A percentile compares a stretch with the other conserved stretches of the same genome.
These are phyloP conservation scores for Trichoderma erinaceum DNA, from an alignment of 495 filamentous ascomycete genomes.

Conservation along the genomic window DNA sequence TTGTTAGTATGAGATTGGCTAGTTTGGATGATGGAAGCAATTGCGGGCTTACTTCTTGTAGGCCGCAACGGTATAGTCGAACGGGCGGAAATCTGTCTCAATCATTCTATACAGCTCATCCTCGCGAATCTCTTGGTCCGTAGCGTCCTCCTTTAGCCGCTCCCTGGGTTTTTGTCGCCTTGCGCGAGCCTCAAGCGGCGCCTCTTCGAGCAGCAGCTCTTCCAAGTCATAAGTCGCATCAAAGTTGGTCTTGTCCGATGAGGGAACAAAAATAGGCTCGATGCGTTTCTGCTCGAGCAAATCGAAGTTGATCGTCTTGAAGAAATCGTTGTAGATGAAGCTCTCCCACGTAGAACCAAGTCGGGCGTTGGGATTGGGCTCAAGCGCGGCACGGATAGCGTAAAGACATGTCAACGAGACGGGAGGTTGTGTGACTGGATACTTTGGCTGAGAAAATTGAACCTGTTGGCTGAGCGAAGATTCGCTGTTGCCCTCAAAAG, in stretches of 20 bases:
- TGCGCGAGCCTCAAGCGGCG: constrained; percentile 86
- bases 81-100: constrained; percentile 89
- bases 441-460: constrained; percentile 74
- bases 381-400: constrained; percentile 73
- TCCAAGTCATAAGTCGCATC: constrained; percentile 98
- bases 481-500: constrained; percentile 84
- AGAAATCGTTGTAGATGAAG: constrained; percentile 85
- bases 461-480: constrained; percentile 74
- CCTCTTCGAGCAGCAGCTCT: constrained; percentile 89
- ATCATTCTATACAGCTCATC: constrained; percentile 93
- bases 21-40: constrained; percentile 29
- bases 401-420: constrained; percentile 82
- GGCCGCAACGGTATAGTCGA: constrained; percentile 80
- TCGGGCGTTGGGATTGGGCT: constrained; percentile 69
- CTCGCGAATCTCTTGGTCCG: constrained; percentile 88
- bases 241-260: constrained; percentile 97
- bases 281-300: constrained; percentile 83
- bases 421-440: constrained; percentile 80
- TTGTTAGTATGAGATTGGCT: constrained; percentile 67
- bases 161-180: constrained; percentile 90
- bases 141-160: constrained; percentile 85
- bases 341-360: constrained; percentile 77
- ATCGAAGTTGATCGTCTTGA: constrained; percentile 76
- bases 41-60: constrained; percentile 54
- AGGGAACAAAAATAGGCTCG: constrained; percentile 84